A percentile compares a stretch with the other conserved stretches of the same genome.
Conservation (phyloP, 768 basidiomycete species). For the Amanita jacksonii region DNA sequence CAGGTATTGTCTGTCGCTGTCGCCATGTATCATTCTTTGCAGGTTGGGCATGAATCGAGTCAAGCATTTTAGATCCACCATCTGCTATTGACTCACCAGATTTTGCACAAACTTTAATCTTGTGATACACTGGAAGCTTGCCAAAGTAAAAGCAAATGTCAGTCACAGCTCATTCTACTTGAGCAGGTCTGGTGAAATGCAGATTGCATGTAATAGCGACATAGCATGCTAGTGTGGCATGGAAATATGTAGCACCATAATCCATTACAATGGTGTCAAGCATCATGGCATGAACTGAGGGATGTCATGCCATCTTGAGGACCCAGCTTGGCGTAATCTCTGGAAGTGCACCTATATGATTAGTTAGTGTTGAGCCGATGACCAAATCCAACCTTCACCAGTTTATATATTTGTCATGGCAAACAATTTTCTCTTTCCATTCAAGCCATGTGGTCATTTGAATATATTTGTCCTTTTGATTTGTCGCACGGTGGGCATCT, state of each 20-base stretch:
- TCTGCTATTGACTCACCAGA: too few relatives aligned
- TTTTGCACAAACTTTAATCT: constrained; percentile 21
- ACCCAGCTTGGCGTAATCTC: too few relatives aligned
- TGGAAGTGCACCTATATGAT: too few relatives aligned
- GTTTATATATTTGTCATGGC: background rate
- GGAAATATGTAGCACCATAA: too few relatives aligned
- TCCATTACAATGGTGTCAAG: background rate
- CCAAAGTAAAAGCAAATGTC: constrained; percentile 14
- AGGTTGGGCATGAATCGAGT: constrained; percentile 19
- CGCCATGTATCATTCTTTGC: constrained; percentile 6
- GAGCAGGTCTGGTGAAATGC: background rate
- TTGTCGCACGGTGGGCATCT: background rate
- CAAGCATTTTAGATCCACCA: constrained; percentile 14
- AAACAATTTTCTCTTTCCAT: background rate
- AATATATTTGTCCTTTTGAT: background rate
- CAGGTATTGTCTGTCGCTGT: constrained; percentile 9
- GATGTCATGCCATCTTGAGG: too few relatives aligned
- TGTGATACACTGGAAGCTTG: constrained; percentile 24
- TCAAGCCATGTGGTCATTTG: constrained; percentile 1
- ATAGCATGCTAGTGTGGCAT: too few relatives aligned
- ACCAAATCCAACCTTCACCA: too few relatives aligned
- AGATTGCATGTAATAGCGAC: too few relatives aligned
- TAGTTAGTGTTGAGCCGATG: too few relatives aligned
- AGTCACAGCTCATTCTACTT: constrained; percentile 10
- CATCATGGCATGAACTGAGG: too few relatives aligned